Percentiles rank a stretch among this genome's conserved stretches.
Evolutionary conservation across 1,284 basidiomycete species (phyloP).

Genomic region (Naganishia sp.): DNA sequence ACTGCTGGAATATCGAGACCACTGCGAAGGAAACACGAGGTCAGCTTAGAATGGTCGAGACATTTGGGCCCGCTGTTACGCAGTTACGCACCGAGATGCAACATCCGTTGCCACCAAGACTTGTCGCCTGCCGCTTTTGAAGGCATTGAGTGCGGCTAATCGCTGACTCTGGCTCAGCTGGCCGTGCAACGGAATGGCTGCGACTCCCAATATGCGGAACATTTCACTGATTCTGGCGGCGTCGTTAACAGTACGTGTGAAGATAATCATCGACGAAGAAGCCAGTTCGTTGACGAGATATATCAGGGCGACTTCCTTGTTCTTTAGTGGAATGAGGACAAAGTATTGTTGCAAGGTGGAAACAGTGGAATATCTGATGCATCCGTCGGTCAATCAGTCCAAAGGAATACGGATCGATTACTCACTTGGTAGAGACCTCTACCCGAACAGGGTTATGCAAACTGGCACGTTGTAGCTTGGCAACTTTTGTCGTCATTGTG

Average conservation of each 20-base stretch:
- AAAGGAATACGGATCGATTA: slow-evolving; percentile 18
- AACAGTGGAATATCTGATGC: slow-evolving; percentile 86
- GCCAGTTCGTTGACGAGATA: slow-evolving; percentile 86
- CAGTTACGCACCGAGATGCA: slow-evolving; percentile 69
- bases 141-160: slow-evolving; percentile 91
- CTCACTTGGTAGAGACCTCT: slow-evolving; percentile 89
- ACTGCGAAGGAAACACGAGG: slow-evolving; percentile 52
- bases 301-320: slow-evolving; percentile 91
- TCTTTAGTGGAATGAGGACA: slow-evolving; percentile 85
- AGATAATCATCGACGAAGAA: slow-evolving; percentile 93
- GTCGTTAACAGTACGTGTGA: slow-evolving; percentile 94
- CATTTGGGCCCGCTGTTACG: not conserved
- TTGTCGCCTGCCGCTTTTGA: slow-evolving; percentile 89
- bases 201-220: slow-evolving; percentile 86
- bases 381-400: not conserved
- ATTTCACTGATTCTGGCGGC: slow-evolving; percentile 87
- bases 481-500: slow-evolving; percentile 99
- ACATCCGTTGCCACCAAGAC: slow-evolving; percentile 96
- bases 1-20: slow-evolving; percentile 96
- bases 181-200: slow-evolving; percentile 93
- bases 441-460: slow-evolving; percentile 91
- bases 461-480: slow-evolving; percentile 95
- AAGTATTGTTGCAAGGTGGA: slow-evolving; percentile 95
- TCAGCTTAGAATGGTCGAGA: not conserved
- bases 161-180: slow-evolving; percentile 92